Conservation (phyloP, 345 rosid genomes). For the Viola odorata region DNA sequence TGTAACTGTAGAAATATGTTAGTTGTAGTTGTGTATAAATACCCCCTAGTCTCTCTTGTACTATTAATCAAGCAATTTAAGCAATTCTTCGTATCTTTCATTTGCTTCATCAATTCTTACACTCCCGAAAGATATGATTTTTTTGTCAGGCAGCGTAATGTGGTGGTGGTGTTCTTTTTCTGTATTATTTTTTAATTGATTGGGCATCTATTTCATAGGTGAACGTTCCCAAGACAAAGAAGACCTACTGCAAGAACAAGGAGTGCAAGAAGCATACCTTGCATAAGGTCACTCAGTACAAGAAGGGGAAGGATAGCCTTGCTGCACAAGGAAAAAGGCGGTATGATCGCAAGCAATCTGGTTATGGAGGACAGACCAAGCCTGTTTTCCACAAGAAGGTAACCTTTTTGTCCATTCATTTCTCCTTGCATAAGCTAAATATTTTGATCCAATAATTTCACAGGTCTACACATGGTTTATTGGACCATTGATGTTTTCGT, state of each 20-base stretch:
- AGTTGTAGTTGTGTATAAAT: no score
- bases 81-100: no score
- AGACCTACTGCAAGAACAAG: conserved; percentile 27
- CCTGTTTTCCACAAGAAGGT: conserved; percentile 32
- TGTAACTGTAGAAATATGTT: no score
- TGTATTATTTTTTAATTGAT: no score
- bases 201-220: conserved; percentile 32
- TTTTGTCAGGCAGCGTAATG: no score
- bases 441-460: no score
- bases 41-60: no score
- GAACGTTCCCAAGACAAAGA: conserved; percentile 84
- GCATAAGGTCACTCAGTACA: conserved; percentile 20
- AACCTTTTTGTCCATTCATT: background rate
- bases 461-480: no score
- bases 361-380: conserved; percentile 28
- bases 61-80: no score
- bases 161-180: no score
- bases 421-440: background rate
- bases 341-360: conserved; percentile 24
- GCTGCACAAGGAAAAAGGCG: conserved; percentile 17
- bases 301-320: conserved; percentile 18
- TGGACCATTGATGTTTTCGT: background rate
- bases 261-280: conserved; percentile 19
- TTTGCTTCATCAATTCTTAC: no score
- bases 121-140: no score